These are phyloP conservation scores for Suillus brevipes DNA, from an alignment of 768 basidiomycete species.

Conservation along the genomic window DNA sequence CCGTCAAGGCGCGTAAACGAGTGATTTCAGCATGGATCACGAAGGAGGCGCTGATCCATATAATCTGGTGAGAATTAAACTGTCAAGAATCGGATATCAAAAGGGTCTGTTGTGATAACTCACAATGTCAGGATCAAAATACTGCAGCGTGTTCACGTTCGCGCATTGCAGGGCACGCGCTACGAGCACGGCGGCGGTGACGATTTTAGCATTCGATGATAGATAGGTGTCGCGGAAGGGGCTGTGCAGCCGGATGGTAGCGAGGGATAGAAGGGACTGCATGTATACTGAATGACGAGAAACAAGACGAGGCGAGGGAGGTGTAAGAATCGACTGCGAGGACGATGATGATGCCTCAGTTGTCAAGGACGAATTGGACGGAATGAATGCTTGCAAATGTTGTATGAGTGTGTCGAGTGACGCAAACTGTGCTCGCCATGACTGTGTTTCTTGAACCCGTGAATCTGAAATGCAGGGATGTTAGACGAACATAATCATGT, in stretches of 20 bases:
- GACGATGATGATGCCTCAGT: neutral
- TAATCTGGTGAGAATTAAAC: constrained; percentile 12
- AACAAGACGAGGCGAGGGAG: neutral
- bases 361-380: neutral
- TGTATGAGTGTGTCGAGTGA: constrained; percentile 49
- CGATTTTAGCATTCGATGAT: constrained; percentile 21
- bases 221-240: constrained; percentile 18
- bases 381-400: constrained; percentile 30
- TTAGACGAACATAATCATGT: neutral
- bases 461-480: neutral
- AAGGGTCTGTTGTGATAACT: constrained; percentile 16
- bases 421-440: constrained; percentile 44
- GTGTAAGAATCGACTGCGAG: neutral
- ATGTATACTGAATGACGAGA: neutral
- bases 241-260: constrained; percentile 24
- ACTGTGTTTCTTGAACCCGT: constrained; percentile 32
- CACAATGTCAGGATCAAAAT: constrained; percentile 8
- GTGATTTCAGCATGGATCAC: constrained; percentile 23
- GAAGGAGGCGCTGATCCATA: constrained; percentile 26
- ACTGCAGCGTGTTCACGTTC: neutral
- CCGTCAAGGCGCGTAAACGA: constrained; percentile 15
- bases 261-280: constrained; percentile 18
- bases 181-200: constrained; percentile 17
- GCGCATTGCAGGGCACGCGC: constrained; percentile 19
- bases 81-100: neutral